Evolutionary conservation across 805 yeast genomes (phyloP), one percentile per base, ranked within the genome.

Genomic region (Saccharomycopsis guyanensis): DNA sequence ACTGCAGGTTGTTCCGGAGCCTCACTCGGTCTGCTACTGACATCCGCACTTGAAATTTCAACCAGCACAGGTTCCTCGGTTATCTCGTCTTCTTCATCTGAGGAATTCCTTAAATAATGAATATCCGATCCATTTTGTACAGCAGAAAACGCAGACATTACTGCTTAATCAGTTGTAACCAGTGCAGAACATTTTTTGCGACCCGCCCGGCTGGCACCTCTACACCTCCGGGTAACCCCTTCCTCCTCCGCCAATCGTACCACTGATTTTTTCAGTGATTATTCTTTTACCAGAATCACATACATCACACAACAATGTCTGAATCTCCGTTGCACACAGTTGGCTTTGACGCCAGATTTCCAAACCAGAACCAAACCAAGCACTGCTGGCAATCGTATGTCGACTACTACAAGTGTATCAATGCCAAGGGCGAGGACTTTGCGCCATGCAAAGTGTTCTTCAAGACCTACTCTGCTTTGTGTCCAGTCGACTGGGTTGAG

Each of bases 381-480:
- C 96, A 91, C 76, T 93, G 97, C 76, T 94, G 91, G 81, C 97
- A 91, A 74, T 77, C 91, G 59, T 93, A 91, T 73, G 87, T 93
- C 62, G 98, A 93, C 71, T 93, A 91, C 80, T 93, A 85, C 82
- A 89, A 88, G 70, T 93, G 98, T 75, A 79, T 93, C 65, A 84
- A 81, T 62, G 87, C 89, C 57, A 91, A 91, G 73, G 98, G 98
- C 64, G 97, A 91, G 72, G 97, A 89, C 53, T 93, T 93, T 64
- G 95, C 89, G 60, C 97, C 97, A 63, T 93, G 98, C 71, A 77
- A 88, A 71, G 89, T 86, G 59, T 93, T 93, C 75, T 86, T 78
- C 80, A 83, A 78, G 69, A 86, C 97, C 47, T 93, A 76, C 76
- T 78, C 83, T 59, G 78, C 96, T 20, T 73, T 86, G 61, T 86